Base-by-base conservation (phyloP, 495 filamentous ascomycete species). In the Xanthoparmelia taractica region DNA sequence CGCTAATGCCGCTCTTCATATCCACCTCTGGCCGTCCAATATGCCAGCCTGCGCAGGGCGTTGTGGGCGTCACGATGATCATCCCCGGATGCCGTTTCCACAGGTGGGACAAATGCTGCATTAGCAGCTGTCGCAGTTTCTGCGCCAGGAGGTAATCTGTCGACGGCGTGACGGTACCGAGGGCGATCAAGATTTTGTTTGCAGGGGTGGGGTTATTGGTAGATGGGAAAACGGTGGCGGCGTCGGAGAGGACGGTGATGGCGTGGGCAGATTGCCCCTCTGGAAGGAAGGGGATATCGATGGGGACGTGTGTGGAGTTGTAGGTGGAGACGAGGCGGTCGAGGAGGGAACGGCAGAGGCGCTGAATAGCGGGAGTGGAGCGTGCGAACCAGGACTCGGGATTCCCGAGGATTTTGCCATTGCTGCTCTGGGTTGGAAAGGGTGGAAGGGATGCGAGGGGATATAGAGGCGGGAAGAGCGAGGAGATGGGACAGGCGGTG, bases 31-130 rank as follows among this genome's bases (percentile, higher is more conserved):
- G 66, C 3, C 80, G 78, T 31, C 73, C 71, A 41, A 88, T 85
- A 64, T 79, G 79, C 84, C 88, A 94, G 1, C 92, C 91, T 0
- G 85, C 82, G 59, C 85, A 81, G 7, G 92, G 90, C 8, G 80
- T 84, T 18, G 91, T 91, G 1, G 92, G 91, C 17, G 88, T 86
- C 41, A 96, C 73, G 60, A 97, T 85, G 33, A 96, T 71, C 64
- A 96, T 68, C 15, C 87, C 90, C 4, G 91, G 90, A 67, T 96
- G 75, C 36, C 77, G 73, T 63, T 82, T 72, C 73, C 84, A 97
- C 6, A 97, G 76, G 59, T 79, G 75, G 0, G 88, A 82, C 2
- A 96, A 77, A 73, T 97, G 92, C 38, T 80, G 75, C 92, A 97
- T 97, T 54, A 95, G 72, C 38, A 92, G 75, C 12, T 82, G 78